Conservation (phyloP, 768 basidiomycete genomes). For the Hypholoma sublateritium region DNA sequence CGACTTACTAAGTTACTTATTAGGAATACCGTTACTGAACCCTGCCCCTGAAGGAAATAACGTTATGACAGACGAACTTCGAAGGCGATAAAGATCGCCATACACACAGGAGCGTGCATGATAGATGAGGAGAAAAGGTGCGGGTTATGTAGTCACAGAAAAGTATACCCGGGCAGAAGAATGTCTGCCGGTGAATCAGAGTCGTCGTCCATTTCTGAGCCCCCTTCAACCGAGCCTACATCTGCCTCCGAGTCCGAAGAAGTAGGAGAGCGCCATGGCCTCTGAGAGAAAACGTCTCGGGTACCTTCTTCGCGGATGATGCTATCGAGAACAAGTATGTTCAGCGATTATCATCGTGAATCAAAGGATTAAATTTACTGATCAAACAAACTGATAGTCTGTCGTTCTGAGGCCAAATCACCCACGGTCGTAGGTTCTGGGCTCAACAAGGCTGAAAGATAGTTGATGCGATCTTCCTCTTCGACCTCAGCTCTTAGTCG, state of each 20-base stretch:
- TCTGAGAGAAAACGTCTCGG: slow-evolving; percentile 51
- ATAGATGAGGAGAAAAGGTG: no score
- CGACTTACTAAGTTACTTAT: not conserved
- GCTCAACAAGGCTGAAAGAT: slow-evolving; percentile 35
- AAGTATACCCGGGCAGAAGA: no score
- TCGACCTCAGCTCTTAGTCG: slow-evolving; percentile 32
- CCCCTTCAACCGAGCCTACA: no score
- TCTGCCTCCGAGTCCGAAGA: slow-evolving; percentile 27
- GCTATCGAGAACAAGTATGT: slow-evolving; percentile 30
- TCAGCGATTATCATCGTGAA: slow-evolving; percentile 1
- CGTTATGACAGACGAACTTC: not conserved
- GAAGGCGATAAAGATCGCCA: not conserved
- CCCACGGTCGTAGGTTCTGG: slow-evolving; percentile 22
- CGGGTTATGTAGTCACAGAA: no score
- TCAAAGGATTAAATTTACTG: slow-evolving; percentile 47
- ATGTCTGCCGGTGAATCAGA: no score
- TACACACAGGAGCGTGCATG: no score
- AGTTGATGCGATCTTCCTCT: slow-evolving; percentile 32
- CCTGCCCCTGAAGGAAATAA: not conserved
- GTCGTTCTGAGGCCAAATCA: slow-evolving; percentile 36
- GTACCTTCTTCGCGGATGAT: slow-evolving; percentile 59
- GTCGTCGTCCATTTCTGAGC: no score
- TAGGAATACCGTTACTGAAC: not conserved
- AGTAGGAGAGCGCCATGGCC: slow-evolving; percentile 36
- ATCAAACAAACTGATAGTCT: slow-evolving; percentile 69